Percentiles rank a stretch among this genome's conserved stretches.
Evolutionary conservation across 2,329 filamentous ascomycete genomes (phyloP).

Genomic region (Xylariaceae sp.): DNA sequence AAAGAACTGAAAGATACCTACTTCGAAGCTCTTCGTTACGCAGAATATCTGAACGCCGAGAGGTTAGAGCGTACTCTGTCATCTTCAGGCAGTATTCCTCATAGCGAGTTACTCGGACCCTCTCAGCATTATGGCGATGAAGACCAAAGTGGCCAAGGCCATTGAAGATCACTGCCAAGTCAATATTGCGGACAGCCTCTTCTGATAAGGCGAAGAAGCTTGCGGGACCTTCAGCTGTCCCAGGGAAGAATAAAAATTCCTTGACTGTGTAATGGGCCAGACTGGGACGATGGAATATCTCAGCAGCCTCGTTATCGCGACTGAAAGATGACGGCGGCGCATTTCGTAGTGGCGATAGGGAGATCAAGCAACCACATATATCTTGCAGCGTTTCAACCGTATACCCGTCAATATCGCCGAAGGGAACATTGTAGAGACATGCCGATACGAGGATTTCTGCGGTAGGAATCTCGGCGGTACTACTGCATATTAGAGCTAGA

Average conservation of each 20-base stretch:
- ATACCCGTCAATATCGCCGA: slow-evolving; percentile 25
- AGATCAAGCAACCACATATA: slow-evolving; percentile 35
- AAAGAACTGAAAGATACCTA: background rate
- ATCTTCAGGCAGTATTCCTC: slow-evolving; percentile 29
- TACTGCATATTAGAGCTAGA: slow-evolving; percentile 37
- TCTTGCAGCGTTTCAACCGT: slow-evolving; percentile 23
- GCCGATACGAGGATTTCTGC: slow-evolving; percentile 36
- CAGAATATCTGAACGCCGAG: slow-evolving; percentile 16
- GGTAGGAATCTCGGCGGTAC: slow-evolving; percentile 29
- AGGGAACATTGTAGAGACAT: slow-evolving; percentile 32
- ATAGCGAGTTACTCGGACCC: slow-evolving; percentile 14
- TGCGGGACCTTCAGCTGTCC: slow-evolving; percentile 24
- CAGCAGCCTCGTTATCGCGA: slow-evolving; percentile 20
- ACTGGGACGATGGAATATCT: slow-evolving; percentile 22
- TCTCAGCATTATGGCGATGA: background rate
- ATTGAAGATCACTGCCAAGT: slow-evolving; percentile 29
- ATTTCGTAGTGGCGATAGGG: slow-evolving; percentile 20
- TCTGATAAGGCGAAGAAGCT: slow-evolving; percentile 33
- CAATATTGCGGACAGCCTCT: slow-evolving; percentile 10
- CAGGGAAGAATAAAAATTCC: slow-evolving; percentile 34
- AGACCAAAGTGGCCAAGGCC: slow-evolving; percentile 23
- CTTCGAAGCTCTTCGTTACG: slow-evolving; percentile 13
- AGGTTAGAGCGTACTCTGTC: slow-evolving; percentile 16
- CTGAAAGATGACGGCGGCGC: slow-evolving; percentile 12
- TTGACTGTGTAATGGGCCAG: slow-evolving; percentile 39